These are phyloP conservation scores for Podospora sp. DNA, from an alignment of 495 filamentous ascomycete species.

Conservation along the genomic window DNA sequence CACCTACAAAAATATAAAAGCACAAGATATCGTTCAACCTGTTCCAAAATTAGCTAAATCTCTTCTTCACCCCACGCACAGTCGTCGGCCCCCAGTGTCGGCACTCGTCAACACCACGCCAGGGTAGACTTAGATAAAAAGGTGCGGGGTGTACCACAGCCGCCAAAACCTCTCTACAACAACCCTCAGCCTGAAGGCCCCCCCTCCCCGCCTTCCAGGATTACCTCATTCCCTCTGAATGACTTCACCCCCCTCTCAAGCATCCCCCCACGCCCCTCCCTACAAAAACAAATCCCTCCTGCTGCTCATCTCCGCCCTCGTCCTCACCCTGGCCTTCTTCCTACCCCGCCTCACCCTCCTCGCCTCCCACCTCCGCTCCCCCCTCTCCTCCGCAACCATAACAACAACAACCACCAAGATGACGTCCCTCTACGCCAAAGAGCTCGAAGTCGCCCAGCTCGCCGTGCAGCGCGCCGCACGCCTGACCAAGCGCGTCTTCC, in stretches of 20 bases:
- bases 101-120: conserved; percentile 1
- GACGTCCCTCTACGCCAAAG: conserved; percentile 63
- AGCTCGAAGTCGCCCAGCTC: conserved; percentile 84
- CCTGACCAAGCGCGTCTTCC: conserved; percentile 91
- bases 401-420: conserved; percentile 20
- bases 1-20: no score
- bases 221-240: conserved; percentile 4
- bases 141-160: not conserved
- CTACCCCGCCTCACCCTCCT: conserved; percentile 29
- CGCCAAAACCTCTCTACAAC: not conserved
- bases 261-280: conserved; percentile 5
- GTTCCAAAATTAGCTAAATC: no score
- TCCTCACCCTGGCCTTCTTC: conserved; percentile 32
- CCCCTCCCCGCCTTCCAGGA: no score
- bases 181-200: not conserved
- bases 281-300: conserved; percentile 13
- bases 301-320: conserved; percentile 23
- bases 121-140: not conserved
- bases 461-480: conserved; percentile 87
- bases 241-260: not conserved
- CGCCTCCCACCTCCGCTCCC: conserved; percentile 17
- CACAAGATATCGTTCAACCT: no score
- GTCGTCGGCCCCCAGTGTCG: no score
- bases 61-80: no score
- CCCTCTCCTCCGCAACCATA: not conserved